Evolutionary conservation across 108 stramenopile species (phyloP).

Genomic region (Nannochloropsis gaditana): DNA sequence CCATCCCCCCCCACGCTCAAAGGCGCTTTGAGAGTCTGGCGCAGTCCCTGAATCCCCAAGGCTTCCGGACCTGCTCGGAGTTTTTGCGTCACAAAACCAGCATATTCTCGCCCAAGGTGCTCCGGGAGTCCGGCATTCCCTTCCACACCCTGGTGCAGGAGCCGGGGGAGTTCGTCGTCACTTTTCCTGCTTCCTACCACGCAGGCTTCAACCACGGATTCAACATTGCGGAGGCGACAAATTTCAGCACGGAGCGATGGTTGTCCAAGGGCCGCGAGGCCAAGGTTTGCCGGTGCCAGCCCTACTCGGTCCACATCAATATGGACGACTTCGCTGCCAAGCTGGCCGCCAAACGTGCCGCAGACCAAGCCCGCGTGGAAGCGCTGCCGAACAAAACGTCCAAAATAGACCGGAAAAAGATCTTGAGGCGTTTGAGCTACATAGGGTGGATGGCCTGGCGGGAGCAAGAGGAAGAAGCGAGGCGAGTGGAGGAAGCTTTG

Average conservation of each 20-base stretch:
- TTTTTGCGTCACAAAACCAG: conserved; percentile 93
- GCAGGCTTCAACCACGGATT: conserved; percentile 96
- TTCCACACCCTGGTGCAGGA: conserved; percentile 81
- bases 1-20: conserved; percentile 68
- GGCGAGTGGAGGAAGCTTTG: background rate
- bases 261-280: conserved; percentile 70
- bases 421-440: conserved; percentile 4
- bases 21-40: conserved; percentile 71
- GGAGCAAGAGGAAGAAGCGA: conserved; percentile 20
- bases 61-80: conserved; percentile 67
- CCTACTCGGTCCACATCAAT: conserved; percentile 81
- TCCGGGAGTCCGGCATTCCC: conserved; percentile 82
- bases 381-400: conserved; percentile 29
- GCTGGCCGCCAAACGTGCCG: conserved; percentile 42
- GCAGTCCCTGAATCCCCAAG: conserved; percentile 61
- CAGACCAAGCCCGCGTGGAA: conserved; percentile 26
- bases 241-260: conserved; percentile 91
- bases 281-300: conserved; percentile 77
- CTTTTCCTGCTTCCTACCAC: conserved; percentile 90
- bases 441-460: conserved; percentile 14
- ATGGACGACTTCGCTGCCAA: conserved; percentile 68
- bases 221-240: conserved; percentile 93
- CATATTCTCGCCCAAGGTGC: conserved; percentile 70
- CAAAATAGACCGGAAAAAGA: background rate
- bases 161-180: conserved; percentile 91